Base-by-base conservation (phyloP, 1,284 basidiomycete species). In the Boletus calvinii region DNA sequence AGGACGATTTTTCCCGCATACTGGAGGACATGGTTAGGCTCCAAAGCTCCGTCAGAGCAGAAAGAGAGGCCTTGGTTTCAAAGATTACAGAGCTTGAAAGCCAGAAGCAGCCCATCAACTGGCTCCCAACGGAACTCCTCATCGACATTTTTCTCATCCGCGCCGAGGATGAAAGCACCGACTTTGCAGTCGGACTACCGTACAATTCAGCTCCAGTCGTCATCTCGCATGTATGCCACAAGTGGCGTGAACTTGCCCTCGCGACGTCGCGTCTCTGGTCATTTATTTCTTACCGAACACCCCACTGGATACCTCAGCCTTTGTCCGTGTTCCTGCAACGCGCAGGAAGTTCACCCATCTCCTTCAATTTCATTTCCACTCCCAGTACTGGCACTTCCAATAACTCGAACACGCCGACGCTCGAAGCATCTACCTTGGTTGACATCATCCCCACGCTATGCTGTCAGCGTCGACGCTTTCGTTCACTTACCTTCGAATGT, bases 51-150 rank as follows among this genome's bases (percentile, higher is more conserved):
- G 62, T 74, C 13, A 59, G 57, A 17, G 58, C 52, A 24, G 71
- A 79, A 59, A 70, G 60, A 46, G 55, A 56, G 40, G 54, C 51
- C 0, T 57, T 75, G n/a, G 60, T 62, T 42, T 54, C 49, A 22
- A 63, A 67, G 57, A 61, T 64, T 36, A 57, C 57, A 40, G 66
- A 68, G 1, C 62, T 81, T 24, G 63, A 74, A 41, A 67, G 62
- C 12, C 67, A 73, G 58, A 71, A 65, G 39, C 65, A 73, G 22
- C 79, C 78, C 13, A 69, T 79, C 50, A 73, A 77, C 55, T 75
- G 73, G 73, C 71, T 81, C 32, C 79, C 79, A 7, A 55, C 69
- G 17, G 79, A 81, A 57, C 63, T 81, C 15, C 70, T 82, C 46
- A 58, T 70, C 40, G 67, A 74, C 15, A 71, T 79, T 40, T 82